phyloP scores from a whole-genome alignment of 2,329 filamentous ascomycete species.

The Fusarium euwallaceae region DNA sequence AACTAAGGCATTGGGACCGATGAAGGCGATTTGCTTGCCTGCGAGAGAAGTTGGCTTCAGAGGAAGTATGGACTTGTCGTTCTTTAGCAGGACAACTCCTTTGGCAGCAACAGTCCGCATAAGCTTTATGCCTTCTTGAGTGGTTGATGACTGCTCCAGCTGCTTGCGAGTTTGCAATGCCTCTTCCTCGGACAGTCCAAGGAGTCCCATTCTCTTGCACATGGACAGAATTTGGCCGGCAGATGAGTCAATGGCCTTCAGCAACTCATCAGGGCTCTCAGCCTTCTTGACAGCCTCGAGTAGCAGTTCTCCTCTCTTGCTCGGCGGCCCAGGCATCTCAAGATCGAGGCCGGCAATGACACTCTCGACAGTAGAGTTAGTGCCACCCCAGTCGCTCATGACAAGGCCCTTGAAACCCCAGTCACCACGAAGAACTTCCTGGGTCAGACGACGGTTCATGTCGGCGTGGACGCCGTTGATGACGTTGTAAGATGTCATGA shows the following conservation, averaged over 20 bases:
- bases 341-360: background rate
- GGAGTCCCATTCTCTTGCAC: background rate
- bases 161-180: background rate
- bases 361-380: background rate
- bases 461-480: background rate
- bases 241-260: background rate
- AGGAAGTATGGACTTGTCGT: background rate
- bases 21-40: background rate
- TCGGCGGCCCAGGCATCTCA: background rate
- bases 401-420: background rate
- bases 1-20: background rate
- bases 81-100: background rate
- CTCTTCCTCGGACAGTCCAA: background rate
- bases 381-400: background rate
- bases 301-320: background rate
- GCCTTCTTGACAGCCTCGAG: background rate
- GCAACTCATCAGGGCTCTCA: background rate
- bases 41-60: background rate
- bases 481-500: background rate
- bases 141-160: background rate
- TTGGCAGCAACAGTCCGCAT: background rate
- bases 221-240: background rate
- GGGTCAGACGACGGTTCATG: background rate
- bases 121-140: background rate
- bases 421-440: background rate